Base-by-base conservation (phyloP, 164 flowering plant species). In the Aristolochia californica region DNA sequence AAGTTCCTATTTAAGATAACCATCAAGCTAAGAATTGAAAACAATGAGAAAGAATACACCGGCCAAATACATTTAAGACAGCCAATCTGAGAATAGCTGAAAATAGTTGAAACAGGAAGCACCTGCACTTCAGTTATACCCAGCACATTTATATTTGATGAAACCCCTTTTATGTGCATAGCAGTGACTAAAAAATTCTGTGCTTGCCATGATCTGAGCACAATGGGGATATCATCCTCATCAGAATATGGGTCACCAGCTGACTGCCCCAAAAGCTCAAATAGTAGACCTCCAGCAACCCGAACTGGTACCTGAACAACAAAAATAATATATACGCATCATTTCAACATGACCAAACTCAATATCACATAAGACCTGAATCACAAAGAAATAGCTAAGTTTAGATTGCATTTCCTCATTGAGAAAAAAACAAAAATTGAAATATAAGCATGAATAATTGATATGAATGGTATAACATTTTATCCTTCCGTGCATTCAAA, bases 71-170 rank as follows among this genome's bases (percentile, higher is more conserved):
- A 43, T 25, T 20, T 44, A 55, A 5, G 43, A 48, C 2, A 13
- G 48, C 20, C 43, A 34, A 44, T 21, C 40, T 5, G 7, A 34
- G 40, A 8, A 34, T 34, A 34, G 40, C 40, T 34, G 40, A 34
- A 34, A 28, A 7, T 34, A 5, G 10, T 34, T 26, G 13, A 21
- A 34, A 14, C 5, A 57, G n/a, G 12, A 56, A 11, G 38, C 49
- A 88, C 96, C 98, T 91, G 95, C 51, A 91, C 93, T 80, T 91
- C 98, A 47, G 82, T 75, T 55, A 91, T 77, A 8, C 98, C 98
- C 67, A 91, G 67, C 22, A 88, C 85, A 74, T 91, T 85, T 54
- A 81, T 45, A 53, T 66, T 77, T 62, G 87, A 64, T 11, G 84
- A 69, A 61, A 75, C 49, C 56, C 93, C 95, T 70, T 91, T 91